Conservation (phyloP, 2,329 filamentous ascomycete genomes). For the Chaetomiaceae sp. region DNA sequence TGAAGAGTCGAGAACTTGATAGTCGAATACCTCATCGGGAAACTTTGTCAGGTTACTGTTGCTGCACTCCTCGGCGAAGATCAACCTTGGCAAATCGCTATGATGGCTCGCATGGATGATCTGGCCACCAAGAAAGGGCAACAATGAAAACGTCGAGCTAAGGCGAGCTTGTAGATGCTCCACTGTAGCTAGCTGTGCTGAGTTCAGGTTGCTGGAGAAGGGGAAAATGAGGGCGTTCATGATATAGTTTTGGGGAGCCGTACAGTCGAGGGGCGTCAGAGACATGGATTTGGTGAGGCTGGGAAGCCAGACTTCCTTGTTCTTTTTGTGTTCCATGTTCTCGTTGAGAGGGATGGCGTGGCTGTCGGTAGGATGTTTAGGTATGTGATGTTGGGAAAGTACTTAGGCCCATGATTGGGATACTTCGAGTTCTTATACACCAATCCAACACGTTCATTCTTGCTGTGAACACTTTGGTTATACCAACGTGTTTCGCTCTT, state of each 20-base stretch:
- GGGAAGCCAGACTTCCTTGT: conserved; percentile 4
- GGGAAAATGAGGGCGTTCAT: neutral
- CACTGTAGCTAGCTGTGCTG: neutral
- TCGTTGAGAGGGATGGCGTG: neutral
- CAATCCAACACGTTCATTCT: too few relatives aligned
- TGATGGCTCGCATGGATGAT: neutral
- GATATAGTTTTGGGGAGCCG: conserved; percentile 10
- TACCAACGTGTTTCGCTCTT: too few relatives aligned
- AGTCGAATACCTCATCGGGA: neutral
- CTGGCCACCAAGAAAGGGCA: conserved; percentile 10
- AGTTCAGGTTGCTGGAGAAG: neutral
- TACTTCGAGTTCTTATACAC: too few relatives aligned
- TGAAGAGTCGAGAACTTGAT: neutral
- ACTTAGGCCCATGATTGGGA: too few relatives aligned
- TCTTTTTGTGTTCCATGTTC: neutral
- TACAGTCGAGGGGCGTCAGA: conserved; percentile 10
- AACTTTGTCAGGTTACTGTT: neutral
- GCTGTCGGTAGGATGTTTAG: too few relatives aligned
- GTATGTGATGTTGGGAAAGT: too few relatives aligned
- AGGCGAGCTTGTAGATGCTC: neutral
- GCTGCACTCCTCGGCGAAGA: neutral
- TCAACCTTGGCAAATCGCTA: neutral
- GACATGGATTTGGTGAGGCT: conserved; percentile 1
- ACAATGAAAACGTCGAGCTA: neutral
- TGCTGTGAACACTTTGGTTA: too few relatives aligned